Evolutionary conservation across 306 rosid species (phyloP).

Genomic region (Vigna unguiculata): DNA sequence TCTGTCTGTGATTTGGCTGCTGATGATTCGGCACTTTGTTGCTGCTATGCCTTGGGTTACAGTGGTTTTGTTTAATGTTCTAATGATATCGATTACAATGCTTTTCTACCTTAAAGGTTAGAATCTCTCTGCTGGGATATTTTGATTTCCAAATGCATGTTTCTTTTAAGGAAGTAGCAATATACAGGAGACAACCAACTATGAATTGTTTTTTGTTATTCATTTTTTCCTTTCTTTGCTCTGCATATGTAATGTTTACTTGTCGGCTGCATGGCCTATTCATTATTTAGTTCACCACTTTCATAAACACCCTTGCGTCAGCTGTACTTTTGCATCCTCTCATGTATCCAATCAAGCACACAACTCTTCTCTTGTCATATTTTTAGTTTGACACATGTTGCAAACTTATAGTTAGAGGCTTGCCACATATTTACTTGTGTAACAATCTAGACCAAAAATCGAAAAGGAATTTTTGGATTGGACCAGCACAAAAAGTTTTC

Average conservation of each 20-base stretch:
- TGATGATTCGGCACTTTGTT: slow-evolving; percentile 91
- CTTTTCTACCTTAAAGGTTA: slow-evolving; percentile 90
- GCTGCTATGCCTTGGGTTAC: slow-evolving; percentile 99
- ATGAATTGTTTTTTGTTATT: not conserved
- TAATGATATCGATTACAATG: slow-evolving; percentile 84
- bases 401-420: not conserved
- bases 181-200: not conserved
- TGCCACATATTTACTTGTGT: not conserved
- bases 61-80: slow-evolving; percentile 71
- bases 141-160: slow-evolving; percentile 25
- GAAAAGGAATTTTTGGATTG: not conserved
- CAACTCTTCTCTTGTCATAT: not conserved
- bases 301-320: slow-evolving; percentile 20
- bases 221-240: slow-evolving; percentile 5
- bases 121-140: slow-evolving; percentile 39
- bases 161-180: not conserved
- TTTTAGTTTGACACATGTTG: not conserved
- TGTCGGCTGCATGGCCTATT: slow-evolving; percentile 21
- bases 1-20: slow-evolving; percentile 93
- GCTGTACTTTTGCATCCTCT: slow-evolving; percentile 15
- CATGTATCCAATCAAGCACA: slow-evolving; percentile 22
- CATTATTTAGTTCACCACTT: slow-evolving; percentile 9
- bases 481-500: not conserved
- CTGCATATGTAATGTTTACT: slow-evolving; percentile 15
- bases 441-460: not conserved